Conservation (phyloP, 2,329 filamentous ascomycete species). For the Cladosporium oxysporum region DNA sequence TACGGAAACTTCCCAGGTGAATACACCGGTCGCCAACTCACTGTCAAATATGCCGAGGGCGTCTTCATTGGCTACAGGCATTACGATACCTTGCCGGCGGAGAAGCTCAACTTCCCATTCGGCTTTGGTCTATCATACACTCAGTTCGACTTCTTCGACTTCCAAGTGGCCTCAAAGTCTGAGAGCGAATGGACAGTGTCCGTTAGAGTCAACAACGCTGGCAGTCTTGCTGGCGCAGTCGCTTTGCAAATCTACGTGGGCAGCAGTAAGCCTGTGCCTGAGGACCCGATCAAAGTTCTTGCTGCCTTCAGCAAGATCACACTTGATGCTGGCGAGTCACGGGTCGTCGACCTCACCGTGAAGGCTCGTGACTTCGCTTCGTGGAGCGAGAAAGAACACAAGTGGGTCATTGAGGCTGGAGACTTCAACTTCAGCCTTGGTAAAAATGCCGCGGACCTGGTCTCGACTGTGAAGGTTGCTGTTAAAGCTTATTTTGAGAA, state of each 20-base stretch:
- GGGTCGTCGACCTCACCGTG: neutral
- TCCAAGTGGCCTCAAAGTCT: neutral
- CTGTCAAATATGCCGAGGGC: constrained; percentile 71
- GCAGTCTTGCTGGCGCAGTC: neutral
- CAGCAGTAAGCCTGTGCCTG: constrained; percentile 56
- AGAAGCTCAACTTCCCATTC: constrained; percentile 71
- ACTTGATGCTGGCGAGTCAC: constrained; percentile 56
- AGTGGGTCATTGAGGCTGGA: constrained; percentile 3
- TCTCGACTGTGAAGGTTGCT: neutral
- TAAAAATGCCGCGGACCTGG: constrained; percentile 1
- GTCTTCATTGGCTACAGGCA: constrained; percentile 74
- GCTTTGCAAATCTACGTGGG: constrained; percentile 14
- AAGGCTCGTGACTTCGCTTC: constrained; percentile 13
- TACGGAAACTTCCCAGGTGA: constrained; percentile 74
- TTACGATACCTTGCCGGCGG: constrained; percentile 63
- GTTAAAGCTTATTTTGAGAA: neutral
- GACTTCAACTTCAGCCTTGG: constrained; percentile 13
- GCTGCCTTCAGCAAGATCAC: constrained; percentile 67
- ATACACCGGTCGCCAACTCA: constrained; percentile 59
- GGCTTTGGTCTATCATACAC: constrained; percentile 79
- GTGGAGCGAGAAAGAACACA: constrained; percentile 7
- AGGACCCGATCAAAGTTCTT: constrained; percentile 68
- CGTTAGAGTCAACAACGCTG: constrained; percentile 5
- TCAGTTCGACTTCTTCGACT: constrained; percentile 60
- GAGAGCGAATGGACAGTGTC: constrained; percentile 30